A percentile compares a stretch with the other conserved stretches of the same genome.
These are phyloP conservation scores for Alnus glutinosa DNA, from an alignment of 306 rosid species.

Conservation along the genomic window DNA sequence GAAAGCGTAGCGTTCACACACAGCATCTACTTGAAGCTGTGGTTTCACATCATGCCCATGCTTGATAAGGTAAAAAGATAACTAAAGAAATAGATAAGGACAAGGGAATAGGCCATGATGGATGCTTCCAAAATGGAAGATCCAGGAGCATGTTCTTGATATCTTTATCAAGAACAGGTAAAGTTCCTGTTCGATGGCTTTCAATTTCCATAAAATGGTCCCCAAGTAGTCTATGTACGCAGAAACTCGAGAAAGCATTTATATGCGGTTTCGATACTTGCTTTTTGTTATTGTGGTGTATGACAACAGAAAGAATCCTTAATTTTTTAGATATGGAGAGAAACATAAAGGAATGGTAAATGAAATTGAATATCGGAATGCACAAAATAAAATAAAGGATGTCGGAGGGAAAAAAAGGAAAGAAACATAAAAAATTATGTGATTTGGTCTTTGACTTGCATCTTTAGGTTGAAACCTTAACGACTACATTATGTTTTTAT, in stretches of 20 bases:
- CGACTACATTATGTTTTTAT: no score
- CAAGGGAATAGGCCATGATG: not conserved
- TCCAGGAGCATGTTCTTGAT: conserved; percentile 31
- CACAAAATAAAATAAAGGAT: no score
- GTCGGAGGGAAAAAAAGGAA: no score
- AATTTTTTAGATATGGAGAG: no score
- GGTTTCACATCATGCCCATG: not conserved
- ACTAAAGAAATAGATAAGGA: not conserved
- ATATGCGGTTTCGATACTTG: not conserved
- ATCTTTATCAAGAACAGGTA: not conserved
- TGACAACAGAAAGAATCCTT: no score
- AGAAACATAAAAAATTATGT: no score
- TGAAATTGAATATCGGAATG: no score
- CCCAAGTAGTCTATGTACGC: conserved; percentile 19
- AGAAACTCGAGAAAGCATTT: conserved; percentile 27
- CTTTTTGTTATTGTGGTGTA: not conserved
- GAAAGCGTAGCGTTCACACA: conserved; percentile 3
- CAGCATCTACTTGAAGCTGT: conserved; percentile 24
- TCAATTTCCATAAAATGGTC: conserved; percentile 9
- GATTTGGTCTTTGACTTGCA: no score
- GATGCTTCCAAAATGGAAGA: conserved; percentile 28
- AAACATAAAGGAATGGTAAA: no score
- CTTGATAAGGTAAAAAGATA: not conserved
- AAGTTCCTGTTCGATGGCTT: conserved; percentile 20
- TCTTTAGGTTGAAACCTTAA: no score